These are phyloP conservation scores for Tolypocladium cylindrosporum DNA, from an alignment of 2,329 filamentous ascomycete genomes.

Conservation along the genomic window DNA sequence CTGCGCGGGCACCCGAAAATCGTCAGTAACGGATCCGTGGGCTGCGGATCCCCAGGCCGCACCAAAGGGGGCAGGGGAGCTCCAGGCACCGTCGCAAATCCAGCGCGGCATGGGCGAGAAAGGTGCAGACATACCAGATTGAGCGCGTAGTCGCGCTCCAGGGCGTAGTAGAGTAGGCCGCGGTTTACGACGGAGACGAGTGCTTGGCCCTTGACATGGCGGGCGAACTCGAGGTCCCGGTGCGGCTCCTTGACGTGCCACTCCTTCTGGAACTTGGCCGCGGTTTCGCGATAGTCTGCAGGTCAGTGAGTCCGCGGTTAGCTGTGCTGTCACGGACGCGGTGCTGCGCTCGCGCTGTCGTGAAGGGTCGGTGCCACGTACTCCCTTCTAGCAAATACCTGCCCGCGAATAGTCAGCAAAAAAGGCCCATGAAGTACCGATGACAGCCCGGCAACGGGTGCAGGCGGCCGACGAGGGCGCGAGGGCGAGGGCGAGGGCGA, in stretches of 20 bases:
- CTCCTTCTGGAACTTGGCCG: slow-evolving; percentile 58
- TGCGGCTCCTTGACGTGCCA: slow-evolving; percentile 55
- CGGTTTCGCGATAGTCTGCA: slow-evolving; percentile 57
- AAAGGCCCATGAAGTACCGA: neutral
- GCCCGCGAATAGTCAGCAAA: slow-evolving; percentile 8
- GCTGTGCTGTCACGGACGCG: slow-evolving; percentile 4
- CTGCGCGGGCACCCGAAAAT: slow-evolving; percentile 22
- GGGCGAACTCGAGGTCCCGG: slow-evolving; percentile 52
- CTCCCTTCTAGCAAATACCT: slow-evolving; percentile 54
- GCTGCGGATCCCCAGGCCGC: neutral
- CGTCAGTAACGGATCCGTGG: slow-evolving; percentile 1
- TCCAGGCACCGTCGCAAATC: neutral
- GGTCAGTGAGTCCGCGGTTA: slow-evolving; percentile 11
- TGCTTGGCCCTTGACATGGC: slow-evolving; percentile 54
- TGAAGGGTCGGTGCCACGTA: slow-evolving; percentile 30
- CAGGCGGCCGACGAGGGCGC: slow-evolving; percentile 1
- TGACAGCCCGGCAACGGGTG: neutral
- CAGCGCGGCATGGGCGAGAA: neutral
- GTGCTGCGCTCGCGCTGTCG: neutral
- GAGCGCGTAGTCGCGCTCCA: slow-evolving; percentile 44
- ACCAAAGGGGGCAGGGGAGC: neutral
- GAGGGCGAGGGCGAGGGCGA: slow-evolving; percentile 7
- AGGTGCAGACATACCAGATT: slow-evolving; percentile 30
- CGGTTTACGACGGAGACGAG: slow-evolving; percentile 54
- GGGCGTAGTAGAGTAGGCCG: slow-evolving; percentile 50